Percentiles rank a stretch among this genome's conserved stretches.
These are phyloP conservation scores for Zopfia rhizophila DNA, from an alignment of 2,329 filamentous ascomycete genomes.

Conservation along the genomic window DNA sequence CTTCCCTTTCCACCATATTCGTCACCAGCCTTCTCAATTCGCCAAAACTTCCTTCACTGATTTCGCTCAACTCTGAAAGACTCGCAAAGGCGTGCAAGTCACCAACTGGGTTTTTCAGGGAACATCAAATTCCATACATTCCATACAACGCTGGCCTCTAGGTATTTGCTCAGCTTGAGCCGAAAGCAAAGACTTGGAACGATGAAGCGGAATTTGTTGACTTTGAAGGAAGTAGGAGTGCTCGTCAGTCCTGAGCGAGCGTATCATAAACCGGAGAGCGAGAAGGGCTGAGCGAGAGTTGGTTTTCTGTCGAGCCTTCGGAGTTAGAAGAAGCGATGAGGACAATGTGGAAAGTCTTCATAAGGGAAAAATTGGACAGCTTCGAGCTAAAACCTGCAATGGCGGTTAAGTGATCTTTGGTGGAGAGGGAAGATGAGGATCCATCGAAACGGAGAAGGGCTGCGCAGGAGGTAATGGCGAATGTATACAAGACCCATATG, in stretches of 20 bases:
- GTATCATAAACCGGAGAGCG: slow-evolving; percentile 28
- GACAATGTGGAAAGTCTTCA: slow-evolving; percentile 20
- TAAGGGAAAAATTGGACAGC: too few relatives aligned
- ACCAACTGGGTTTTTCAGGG: slow-evolving; percentile 34
- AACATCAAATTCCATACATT: slow-evolving; percentile 30
- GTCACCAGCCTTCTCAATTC: slow-evolving; percentile 33
- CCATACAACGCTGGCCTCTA: slow-evolving; percentile 36
- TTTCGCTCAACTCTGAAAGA: slow-evolving; percentile 32
- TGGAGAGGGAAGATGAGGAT: too few relatives aligned
- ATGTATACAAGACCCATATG: too few relatives aligned
- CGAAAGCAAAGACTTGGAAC: slow-evolving; percentile 33
- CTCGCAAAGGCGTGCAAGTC: slow-evolving; percentile 32
- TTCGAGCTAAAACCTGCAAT: too few relatives aligned
- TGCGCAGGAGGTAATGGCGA: too few relatives aligned
- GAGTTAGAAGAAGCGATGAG: slow-evolving; percentile 27
- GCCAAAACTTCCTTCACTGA: slow-evolving; percentile 29
- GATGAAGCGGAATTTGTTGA: slow-evolving; percentile 32
- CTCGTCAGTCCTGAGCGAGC: slow-evolving; percentile 29
- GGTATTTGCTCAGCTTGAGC: slow-evolving; percentile 32
- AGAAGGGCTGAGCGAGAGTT: slow-evolving; percentile 38
- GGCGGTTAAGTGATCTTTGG: too few relatives aligned
- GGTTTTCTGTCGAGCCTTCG: slow-evolving; percentile 31
- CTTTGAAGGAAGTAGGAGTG: slow-evolving; percentile 30
- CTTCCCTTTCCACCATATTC: slow-evolving; percentile 28
- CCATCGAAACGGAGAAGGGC: too few relatives aligned